Base-by-base conservation (phyloP, 352 stramenopile genomes). In the Halophytophthora polymorphica region DNA sequence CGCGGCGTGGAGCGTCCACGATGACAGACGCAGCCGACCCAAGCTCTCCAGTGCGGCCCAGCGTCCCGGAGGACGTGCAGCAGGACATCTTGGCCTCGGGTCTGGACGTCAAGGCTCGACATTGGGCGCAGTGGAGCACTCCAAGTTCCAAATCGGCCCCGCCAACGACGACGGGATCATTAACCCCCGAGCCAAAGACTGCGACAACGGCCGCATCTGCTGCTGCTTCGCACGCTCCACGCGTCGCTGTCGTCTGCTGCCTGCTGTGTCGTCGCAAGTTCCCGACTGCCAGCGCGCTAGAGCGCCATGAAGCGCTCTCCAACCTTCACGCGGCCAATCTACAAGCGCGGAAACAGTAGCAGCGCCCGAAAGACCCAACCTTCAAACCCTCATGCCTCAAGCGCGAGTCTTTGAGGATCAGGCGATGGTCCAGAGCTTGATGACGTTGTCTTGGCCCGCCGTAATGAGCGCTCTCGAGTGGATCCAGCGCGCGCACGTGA, bases 261-360 rank as follows among this genome's bases (percentile, higher is more conserved):
- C 50, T 85, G 44, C 38, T 91, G 10, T 93, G 83, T 39, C 69
- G 78, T 0, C 78, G 83, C 19, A 88, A 88, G 43, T 93, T 93
- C 36, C 53, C 61, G n/a, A 70, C 44, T 15, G 11, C 34, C 2
- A 64, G 58, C 13, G 71, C 71, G 3, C 66, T 89, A 7, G 12
- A 25, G 14, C 78, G 76, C 1, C 83, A 93, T 53, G 58, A 89
- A 52, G 25, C 61, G 7, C 33, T 75, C 4, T 93, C 83, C 0
- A 63, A 61, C 18, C 64, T 93, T 12, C 79, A 90, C 43, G 18
- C 55, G 18, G 42, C 49, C 1, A 90, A 90, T 44, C 4, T 84
- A 14, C 45, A 64, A 31, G 23, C 43, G 17, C 23, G 53, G 43
- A 2, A 49, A 14, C 28, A 34, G 36, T 23, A 68, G 18, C 33